Percentiles rank a stretch among this genome's conserved stretches.
These are phyloP conservation scores for Aspergillus eucalypticola DNA, from an alignment of 2,329 filamentous ascomycete genomes.

Conservation along the genomic window DNA sequence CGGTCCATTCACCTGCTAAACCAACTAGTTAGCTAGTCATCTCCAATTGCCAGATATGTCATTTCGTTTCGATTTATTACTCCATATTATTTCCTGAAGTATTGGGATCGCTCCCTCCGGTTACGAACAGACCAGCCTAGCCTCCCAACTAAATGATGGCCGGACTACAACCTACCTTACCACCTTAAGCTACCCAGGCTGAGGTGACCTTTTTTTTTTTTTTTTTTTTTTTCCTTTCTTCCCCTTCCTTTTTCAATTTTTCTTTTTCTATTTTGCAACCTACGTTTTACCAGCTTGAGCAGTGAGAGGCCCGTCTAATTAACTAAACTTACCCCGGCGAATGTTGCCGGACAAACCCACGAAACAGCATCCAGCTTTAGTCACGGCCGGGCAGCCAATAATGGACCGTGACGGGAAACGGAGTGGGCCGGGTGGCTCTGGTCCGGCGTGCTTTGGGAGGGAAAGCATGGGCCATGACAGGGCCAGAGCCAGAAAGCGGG, in stretches of 20 bases:
- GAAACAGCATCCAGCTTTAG: constrained; percentile 18
- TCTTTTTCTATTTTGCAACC: background rate
- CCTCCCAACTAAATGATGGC: background rate
- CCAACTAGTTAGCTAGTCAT: no score
- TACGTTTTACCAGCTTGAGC: background rate
- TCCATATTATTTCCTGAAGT: background rate
- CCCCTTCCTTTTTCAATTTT: no score
- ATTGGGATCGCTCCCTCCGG: background rate
- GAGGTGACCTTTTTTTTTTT: background rate
- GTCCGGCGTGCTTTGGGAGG: constrained; percentile 7
- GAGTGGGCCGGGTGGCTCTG: constrained; percentile 10
- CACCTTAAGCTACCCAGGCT: background rate
- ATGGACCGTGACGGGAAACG: background rate
- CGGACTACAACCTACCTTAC: background rate
- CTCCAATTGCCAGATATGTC: background rate
- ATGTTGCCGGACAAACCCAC: constrained; percentile 25
- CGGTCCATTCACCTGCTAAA: background rate
- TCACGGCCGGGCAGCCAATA: background rate
- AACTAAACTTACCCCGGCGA: constrained; percentile 17
- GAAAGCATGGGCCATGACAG: constrained; percentile 26
- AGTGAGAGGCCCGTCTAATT: constrained; percentile 10
- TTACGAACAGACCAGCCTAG: background rate
- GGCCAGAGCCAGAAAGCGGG: constrained; percentile 17
- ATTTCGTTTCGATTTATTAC: background rate
- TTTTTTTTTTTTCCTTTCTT: no score